Conservation (phyloP, 176 grass and related monocot genomes). For the Oryza glaberrima region DNA sequence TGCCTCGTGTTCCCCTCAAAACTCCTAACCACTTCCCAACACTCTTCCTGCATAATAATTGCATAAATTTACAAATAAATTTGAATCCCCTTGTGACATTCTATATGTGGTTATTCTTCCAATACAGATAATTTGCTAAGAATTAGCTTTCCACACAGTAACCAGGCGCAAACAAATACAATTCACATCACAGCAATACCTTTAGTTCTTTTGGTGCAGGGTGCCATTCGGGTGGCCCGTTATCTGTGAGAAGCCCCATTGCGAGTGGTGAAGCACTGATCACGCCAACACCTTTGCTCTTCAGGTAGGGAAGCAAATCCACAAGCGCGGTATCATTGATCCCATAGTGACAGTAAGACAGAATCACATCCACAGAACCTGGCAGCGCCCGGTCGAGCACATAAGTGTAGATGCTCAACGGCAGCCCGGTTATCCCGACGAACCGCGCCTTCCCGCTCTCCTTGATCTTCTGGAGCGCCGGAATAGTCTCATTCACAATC, state of each 20-base stretch:
- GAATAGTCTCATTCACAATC: conserved; percentile 94
- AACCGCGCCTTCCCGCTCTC: conserved; percentile 77
- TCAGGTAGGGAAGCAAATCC: conserved; percentile 84
- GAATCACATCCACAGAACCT: conserved; percentile 73
- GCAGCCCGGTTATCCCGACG: conserved; percentile 86
- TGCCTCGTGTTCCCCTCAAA: neutral
- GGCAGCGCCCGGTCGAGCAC: conserved; percentile 69
- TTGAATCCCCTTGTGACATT: neutral
- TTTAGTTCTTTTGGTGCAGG: conserved; percentile 74
- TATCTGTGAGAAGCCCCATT: conserved; percentile 88
- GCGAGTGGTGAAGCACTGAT: conserved; percentile 85
- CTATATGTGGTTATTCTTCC: neutral
- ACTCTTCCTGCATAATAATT: neutral
- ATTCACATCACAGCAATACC: conserved; percentile 39
- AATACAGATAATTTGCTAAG: neutral
- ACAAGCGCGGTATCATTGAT: conserved; percentile 74
- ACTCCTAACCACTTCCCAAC: neutral
- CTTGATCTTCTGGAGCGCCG: conserved; percentile 80
- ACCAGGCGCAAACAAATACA: neutral
- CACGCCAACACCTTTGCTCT: conserved; percentile 80
- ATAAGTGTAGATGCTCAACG: conserved; percentile 60
- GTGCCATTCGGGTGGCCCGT: conserved; percentile 84
- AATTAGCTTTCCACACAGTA: neutral
- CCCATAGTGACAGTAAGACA: conserved; percentile 90
- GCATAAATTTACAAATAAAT: neutral